These are phyloP conservation scores for Xylaria sp. DNA, from an alignment of 2,329 filamentous ascomycete genomes.

Conservation along the genomic window DNA sequence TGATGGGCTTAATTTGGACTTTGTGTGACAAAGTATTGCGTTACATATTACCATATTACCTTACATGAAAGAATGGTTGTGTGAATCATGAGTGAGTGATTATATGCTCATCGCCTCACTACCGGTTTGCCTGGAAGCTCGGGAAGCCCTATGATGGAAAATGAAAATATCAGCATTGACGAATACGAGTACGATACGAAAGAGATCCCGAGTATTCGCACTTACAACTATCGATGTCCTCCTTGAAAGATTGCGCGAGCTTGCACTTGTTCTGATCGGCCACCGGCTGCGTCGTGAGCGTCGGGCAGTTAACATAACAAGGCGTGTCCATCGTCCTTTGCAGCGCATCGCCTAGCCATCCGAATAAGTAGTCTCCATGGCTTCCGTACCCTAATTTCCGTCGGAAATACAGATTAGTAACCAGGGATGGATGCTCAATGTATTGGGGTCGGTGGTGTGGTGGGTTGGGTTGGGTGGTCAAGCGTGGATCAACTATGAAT, in stretches of 20 bases:
- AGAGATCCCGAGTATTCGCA: not conserved
- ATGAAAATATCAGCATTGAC: slow-evolving; percentile 8
- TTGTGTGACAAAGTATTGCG: not conserved
- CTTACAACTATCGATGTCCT: slow-evolving; percentile 51
- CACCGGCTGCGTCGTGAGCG: slow-evolving; percentile 48
- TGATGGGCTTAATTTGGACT: not conserved
- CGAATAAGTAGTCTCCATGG: slow-evolving; percentile 54
- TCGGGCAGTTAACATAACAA: slow-evolving; percentile 49
- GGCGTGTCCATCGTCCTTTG: slow-evolving; percentile 49
- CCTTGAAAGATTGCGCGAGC: slow-evolving; percentile 44
- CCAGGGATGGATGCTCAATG: too few relatives aligned
- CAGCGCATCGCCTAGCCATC: slow-evolving; percentile 53
- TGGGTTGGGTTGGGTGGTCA: too few relatives aligned
- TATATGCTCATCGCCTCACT: slow-evolving; percentile 28
- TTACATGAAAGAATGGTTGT: not conserved
- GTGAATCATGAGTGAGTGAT: not conserved
- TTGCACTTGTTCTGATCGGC: slow-evolving; percentile 50
- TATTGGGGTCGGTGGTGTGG: not conserved
- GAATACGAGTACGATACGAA: slow-evolving; percentile 19
- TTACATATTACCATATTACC: not conserved
- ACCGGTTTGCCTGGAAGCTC: slow-evolving; percentile 39
- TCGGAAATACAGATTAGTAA: too few relatives aligned
- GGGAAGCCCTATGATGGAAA: slow-evolving; percentile 36
- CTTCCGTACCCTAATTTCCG: too few relatives aligned
- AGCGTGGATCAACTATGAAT: too few relatives aligned